Evolutionary conservation across 768 basidiomycete genomes (phyloP), one percentile per base, ranked within the genome.

Genomic region (Porphyrellus cyaneotinctus): DNA sequence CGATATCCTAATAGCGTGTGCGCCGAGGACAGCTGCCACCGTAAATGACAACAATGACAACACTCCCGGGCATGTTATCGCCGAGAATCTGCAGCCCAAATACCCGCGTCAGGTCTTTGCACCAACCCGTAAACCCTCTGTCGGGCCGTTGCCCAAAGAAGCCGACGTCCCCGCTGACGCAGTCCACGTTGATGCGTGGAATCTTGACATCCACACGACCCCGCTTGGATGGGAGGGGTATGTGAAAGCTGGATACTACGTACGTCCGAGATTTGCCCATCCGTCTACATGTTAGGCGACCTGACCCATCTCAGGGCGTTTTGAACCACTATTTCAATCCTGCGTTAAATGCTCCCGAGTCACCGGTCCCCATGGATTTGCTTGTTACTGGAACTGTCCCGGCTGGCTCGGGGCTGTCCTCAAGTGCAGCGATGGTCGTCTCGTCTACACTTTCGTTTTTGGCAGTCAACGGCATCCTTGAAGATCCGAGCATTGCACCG

Each of bases 381-480:
- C 75, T 93, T 5, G 82, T 91, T 12, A 83, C 84, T 0, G 94
- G 94, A 1, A 81, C 85, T 12, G 87, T 97, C 3, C 93, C 93
- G 0, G 80, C 89, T 2, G 94, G 92, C 0, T 87, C 89, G 0
- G 93, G 94, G 1, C 72, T 95, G 6, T 91, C 88, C 8, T 91
- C 88, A 4, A 91, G 88, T 57, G 89, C 91, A 0, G 93, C 93
- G 0, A 87, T 95, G 83, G 90, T 93, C 31, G 90, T 95, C 22
- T 88, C 89, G 0, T 89, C 88, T 36, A 87, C 91, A 0, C 74
- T 95, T 28, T 81, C 87, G 0, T 90, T 94, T 65, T 72, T 94
- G 24, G 84, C 84, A 7, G 82, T 85, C 38, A 92, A 94, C 55
- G 80, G 81, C 47, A 84, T 90, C 64, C 69, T 78, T 13, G 57